Percentiles rank a stretch among this genome's conserved stretches.
Evolutionary conservation across 306 rosid species (phyloP).

Genomic region (Inga oerstediana): DNA sequence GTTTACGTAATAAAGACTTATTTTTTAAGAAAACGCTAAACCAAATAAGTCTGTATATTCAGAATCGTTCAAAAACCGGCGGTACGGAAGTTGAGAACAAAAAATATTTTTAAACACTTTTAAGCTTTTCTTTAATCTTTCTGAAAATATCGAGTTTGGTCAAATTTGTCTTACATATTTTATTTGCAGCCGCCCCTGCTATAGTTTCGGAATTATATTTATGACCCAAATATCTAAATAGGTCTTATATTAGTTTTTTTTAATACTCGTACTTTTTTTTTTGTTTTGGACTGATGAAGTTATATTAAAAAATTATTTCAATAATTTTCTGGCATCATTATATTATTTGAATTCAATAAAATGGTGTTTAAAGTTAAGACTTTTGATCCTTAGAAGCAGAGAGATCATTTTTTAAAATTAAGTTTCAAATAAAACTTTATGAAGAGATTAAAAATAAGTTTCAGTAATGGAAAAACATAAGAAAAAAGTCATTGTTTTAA

Average conservation of each 20-base stretch:
- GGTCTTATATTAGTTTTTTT: not conserved
- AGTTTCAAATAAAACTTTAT: not conserved
- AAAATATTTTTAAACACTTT: not conserved
- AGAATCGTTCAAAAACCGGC: not conserved
- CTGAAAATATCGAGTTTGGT: not conserved
- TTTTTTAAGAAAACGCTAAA: no score
- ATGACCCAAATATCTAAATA: conserved; percentile 12
- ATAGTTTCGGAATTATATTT: not conserved
- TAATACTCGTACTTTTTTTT: not conserved
- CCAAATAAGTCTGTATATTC: not conserved
- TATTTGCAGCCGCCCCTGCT: not conserved
- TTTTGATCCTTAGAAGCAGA: not conserved
- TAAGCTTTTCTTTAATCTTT: not conserved
- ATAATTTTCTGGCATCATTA: not conserved
- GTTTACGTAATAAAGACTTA: no score
- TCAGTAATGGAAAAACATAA: not conserved
- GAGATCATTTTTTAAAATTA: not conserved
- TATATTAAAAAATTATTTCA: not conserved
- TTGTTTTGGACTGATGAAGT: not conserved
- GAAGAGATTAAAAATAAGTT: not conserved
- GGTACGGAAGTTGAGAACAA: no score
- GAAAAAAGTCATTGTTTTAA: not conserved
- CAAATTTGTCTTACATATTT: not conserved
- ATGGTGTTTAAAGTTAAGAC: not conserved
- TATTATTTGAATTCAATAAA: not conserved